Evolutionary conservation across 1,284 basidiomycete species (phyloP).

Genomic region (Boletus semigastroideus): DNA sequence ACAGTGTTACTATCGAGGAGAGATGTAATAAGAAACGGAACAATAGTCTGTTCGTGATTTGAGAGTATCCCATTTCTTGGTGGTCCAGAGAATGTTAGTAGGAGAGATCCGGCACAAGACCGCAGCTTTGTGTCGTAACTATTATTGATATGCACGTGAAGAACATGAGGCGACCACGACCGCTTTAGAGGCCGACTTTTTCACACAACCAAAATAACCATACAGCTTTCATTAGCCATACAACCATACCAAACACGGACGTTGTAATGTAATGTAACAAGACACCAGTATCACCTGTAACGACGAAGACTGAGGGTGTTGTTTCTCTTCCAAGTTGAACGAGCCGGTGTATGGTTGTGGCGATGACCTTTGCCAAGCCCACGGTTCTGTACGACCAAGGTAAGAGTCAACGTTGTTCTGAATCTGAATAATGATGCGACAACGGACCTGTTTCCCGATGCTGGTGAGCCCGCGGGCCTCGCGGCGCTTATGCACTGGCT

Average conservation of each 20-base stretch:
- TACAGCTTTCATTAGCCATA: slow-evolving; percentile 17
- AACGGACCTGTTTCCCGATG: slow-evolving; percentile 86
- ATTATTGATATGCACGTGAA: slow-evolving; percentile 18
- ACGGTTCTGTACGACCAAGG: slow-evolving; percentile 60
- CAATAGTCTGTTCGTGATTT: slow-evolving; percentile 6
- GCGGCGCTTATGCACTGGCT: slow-evolving; percentile 98
- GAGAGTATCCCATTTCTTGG: slow-evolving; percentile 19
- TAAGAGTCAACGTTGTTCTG: neutral
- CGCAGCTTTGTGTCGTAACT: slow-evolving; percentile 22
- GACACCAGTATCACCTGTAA: slow-evolving; percentile 73
- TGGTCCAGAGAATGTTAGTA: slow-evolving; percentile 1
- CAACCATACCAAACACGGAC: slow-evolving; percentile 23
- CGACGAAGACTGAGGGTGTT: slow-evolving; percentile 97
- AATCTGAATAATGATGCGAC: neutral
- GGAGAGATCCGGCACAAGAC: slow-evolving; percentile 1
- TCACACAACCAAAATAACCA: neutral
- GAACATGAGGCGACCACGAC: slow-evolving; percentile 19
- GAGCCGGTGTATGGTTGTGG: slow-evolving; percentile 91
- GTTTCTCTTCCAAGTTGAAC: slow-evolving; percentile 95
- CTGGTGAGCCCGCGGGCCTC: slow-evolving; percentile 97
- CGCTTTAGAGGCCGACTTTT: slow-evolving; percentile 5
- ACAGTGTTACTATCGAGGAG: slow-evolving; percentile 12
- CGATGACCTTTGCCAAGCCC: slow-evolving; percentile 95
- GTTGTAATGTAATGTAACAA: slow-evolving; percentile 12
- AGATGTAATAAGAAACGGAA: slow-evolving; percentile 13